Evolutionary conservation across 257 asterid genomes (phyloP).

Genomic region (Solanum pennellii): DNA sequence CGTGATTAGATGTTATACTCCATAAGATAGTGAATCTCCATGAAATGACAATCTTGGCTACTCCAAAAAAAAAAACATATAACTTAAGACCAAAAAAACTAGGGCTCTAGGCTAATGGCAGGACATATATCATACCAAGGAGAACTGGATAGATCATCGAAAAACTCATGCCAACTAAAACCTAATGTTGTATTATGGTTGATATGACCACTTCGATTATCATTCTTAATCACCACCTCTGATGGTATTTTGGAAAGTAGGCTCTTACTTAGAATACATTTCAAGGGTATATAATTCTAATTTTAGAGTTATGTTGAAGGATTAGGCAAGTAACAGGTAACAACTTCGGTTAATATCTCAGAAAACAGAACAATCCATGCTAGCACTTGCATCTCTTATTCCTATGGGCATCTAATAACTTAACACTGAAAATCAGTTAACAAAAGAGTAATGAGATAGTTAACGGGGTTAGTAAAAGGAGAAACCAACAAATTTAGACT

Average conservation of each 20-base stretch:
- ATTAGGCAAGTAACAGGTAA: neutral
- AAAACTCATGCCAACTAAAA: neutral
- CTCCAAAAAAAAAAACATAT: neutral
- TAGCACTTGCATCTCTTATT: neutral
- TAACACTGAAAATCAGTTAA: neutral
- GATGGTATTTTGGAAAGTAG: neutral
- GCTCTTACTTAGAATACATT: neutral
- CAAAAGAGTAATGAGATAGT: neutral
- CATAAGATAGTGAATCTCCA: neutral
- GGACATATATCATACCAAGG: neutral
- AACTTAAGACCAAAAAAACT: neutral
- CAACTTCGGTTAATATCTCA: neutral
- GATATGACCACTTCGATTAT: neutral
- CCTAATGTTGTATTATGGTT: neutral
- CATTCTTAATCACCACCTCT: neutral
- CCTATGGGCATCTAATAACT: neutral
- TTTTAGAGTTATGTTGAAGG: neutral
- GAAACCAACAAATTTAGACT: neutral
- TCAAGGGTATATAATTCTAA: neutral
- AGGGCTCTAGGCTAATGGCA: neutral
- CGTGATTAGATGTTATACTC: neutral
- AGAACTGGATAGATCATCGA: neutral
- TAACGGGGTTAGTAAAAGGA: neutral
- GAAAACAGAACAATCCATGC: neutral
- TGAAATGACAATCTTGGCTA: neutral